Evolutionary conservation across 31 red algal species (phyloP), one percentile per base, ranked within the genome.

Genomic region (Odonthalia washingtoniensis): DNA sequence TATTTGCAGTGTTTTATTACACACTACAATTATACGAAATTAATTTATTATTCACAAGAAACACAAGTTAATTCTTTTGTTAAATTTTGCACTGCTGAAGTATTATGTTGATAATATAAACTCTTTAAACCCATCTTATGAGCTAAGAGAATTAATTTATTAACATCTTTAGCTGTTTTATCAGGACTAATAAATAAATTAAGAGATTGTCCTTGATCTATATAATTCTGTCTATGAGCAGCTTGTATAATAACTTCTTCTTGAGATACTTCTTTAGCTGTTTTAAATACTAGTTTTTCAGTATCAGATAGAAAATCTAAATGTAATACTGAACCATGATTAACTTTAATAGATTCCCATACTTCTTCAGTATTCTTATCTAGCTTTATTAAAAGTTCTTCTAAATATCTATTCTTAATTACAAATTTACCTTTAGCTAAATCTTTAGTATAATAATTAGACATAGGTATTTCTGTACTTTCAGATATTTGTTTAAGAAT

Each of bases 191-290:
- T 35, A 30, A 67, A 33, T 30, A 67, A 35, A 35, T 67, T 67
- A 67, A 67, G 64, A 67, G 64, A 67, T 35, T 67, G 64, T 33
- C 30, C 64, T 67, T 67, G 64, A 35, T 67, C 64, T 30, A 67
- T 67, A 67, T 33, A 67, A 30, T 67, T 67, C 33, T 67, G 64
- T 67, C 64, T 67, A 67, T 67, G 30, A 35, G 64, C 64, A 33
- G 64, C 64, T 67, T 67, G 64, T 33, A 33, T 35, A 35, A 67
- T 67, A 67, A 67, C 64, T 67, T 33, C 64, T 30, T 33, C 27
- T 35, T 67, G 64, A 35, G 27, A 33, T 33, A 67, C 33, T 35
- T 67, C 64, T 67, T 30, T 33, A 35, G 33, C 27, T 33, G 64
- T 67, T 35, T 67, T 67, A 35, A 67, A 67, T 30, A 67, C 64